Evolutionary conservation across 2,329 filamentous ascomycete genomes (phyloP).

Genomic region (Penicillium sp.): DNA sequence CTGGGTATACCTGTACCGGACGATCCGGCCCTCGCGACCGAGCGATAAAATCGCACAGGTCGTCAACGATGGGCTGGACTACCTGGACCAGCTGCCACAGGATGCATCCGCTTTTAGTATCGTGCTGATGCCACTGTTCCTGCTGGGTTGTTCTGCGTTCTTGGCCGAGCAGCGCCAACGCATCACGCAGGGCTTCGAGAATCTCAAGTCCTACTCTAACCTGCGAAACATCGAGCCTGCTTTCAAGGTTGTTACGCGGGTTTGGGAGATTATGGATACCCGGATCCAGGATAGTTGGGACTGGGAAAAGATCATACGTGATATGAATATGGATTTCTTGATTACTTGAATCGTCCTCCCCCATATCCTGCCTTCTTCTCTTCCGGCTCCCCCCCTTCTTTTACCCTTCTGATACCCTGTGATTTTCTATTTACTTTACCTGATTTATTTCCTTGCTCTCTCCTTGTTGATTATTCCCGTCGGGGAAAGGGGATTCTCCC

Average conservation of each 20-base stretch:
- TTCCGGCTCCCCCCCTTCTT: background rate
- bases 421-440: constrained; percentile 6
- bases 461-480: constrained; percentile 2
- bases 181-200: constrained; percentile 55
- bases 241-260: constrained; percentile 54
- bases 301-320: constrained; percentile 61
- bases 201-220: constrained; percentile 56
- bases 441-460: constrained; percentile 3
- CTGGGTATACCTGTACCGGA: constrained; percentile 64
- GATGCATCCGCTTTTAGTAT: constrained; percentile 59
- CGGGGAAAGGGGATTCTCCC: constrained; percentile 1
- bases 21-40: constrained; percentile 57
- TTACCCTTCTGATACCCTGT: constrained; percentile 22
- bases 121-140: constrained; percentile 61
- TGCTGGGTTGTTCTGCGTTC: constrained; percentile 63
- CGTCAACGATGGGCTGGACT: constrained; percentile 59
- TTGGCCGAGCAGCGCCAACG: constrained; percentile 55
- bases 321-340: constrained; percentile 61
- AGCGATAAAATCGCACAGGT: constrained; percentile 56
- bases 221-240: constrained; percentile 60
- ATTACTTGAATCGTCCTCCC: constrained; percentile 50
- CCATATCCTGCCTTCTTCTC: background rate
- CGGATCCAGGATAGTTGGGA: constrained; percentile 60
- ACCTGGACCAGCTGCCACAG: constrained; percentile 55
- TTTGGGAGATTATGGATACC: constrained; percentile 62